A percentile compares a stretch with the other conserved stretches of the same genome.
Evolutionary conservation across 345 rosid genomes (phyloP).

Genomic region (Hibiscus tridactylites): DNA sequence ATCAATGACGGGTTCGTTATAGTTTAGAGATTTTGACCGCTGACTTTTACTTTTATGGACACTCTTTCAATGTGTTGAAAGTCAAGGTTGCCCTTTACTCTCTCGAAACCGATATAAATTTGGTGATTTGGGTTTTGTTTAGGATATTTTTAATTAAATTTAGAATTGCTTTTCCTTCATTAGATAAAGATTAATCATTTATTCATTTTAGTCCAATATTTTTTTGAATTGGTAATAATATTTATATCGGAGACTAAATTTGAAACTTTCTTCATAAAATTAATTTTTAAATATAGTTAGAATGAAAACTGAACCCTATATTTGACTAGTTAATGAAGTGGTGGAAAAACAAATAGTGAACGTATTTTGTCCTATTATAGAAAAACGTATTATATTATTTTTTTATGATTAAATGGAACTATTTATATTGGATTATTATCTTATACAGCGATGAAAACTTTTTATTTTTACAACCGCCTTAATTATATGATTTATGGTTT

Average conservation of each 20-base stretch:
- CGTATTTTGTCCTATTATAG: too few relatives aligned
- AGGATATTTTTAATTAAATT: background rate
- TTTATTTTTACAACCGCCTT: too few relatives aligned
- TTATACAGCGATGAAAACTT: too few relatives aligned
- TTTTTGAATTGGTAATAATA: background rate
- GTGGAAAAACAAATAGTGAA: too few relatives aligned
- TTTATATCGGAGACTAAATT: background rate
- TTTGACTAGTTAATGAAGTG: background rate
- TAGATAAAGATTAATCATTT: background rate
- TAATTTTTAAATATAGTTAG: background rate
- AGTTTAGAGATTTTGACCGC: background rate
- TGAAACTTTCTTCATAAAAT: background rate
- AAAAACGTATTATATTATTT: too few relatives aligned
- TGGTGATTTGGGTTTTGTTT: background rate
- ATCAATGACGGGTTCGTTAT: background rate
- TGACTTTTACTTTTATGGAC: background rate
- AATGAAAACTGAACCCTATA: background rate
- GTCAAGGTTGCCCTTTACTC: background rate
- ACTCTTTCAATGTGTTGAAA: background rate
- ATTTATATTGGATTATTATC: too few relatives aligned
- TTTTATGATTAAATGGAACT: too few relatives aligned
- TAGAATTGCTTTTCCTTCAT: background rate
- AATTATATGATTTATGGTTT: too few relatives aligned
- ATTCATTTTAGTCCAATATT: background rate
- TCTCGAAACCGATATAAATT: background rate